phyloP scores from a whole-genome alignment of 768 basidiomycete genomes.

The Nidula microcarpa region DNA sequence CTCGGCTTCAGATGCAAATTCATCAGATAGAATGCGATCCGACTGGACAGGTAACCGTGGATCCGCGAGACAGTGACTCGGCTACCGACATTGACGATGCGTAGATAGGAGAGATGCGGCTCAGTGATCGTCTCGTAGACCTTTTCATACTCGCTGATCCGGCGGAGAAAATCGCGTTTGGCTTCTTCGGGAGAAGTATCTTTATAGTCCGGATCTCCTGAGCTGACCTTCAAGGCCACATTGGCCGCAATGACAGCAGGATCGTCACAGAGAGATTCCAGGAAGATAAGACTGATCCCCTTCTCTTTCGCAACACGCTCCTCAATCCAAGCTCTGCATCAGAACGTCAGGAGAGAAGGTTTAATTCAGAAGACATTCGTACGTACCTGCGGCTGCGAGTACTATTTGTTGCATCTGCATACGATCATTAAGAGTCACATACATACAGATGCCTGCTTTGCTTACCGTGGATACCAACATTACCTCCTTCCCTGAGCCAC shows the following conservation, averaged over 20 bases:
- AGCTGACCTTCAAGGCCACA: slow-evolving; percentile 91
- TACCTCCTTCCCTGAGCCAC: slow-evolving; percentile 94
- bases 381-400: slow-evolving; percentile 67
- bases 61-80: slow-evolving; percentile 85
- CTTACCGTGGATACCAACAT: slow-evolving; percentile 95
- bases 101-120: slow-evolving; percentile 83
- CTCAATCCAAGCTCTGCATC: slow-evolving; percentile 72
- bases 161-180: slow-evolving; percentile 82
- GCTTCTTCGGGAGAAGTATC: slow-evolving; percentile 83
- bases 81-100: slow-evolving; percentile 90
- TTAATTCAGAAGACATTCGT: background rate
- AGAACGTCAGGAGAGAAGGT: background rate
- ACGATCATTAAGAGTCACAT: no score
- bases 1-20: slow-evolving; percentile 96
- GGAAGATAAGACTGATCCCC: slow-evolving; percentile 84
- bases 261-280: slow-evolving; percentile 94
- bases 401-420: slow-evolving; percentile 92
- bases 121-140: slow-evolving; percentile 96
- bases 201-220: slow-evolving; percentile 98
- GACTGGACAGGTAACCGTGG: slow-evolving; percentile 92
- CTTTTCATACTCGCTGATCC: slow-evolving; percentile 91
- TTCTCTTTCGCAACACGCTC: slow-evolving; percentile 83
- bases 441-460: no score
- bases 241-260: slow-evolving; percentile 94
- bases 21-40: slow-evolving; percentile 98